phyloP scores from a whole-genome alignment of 352 stramenopile species.

The Globisporangium solare region DNA sequence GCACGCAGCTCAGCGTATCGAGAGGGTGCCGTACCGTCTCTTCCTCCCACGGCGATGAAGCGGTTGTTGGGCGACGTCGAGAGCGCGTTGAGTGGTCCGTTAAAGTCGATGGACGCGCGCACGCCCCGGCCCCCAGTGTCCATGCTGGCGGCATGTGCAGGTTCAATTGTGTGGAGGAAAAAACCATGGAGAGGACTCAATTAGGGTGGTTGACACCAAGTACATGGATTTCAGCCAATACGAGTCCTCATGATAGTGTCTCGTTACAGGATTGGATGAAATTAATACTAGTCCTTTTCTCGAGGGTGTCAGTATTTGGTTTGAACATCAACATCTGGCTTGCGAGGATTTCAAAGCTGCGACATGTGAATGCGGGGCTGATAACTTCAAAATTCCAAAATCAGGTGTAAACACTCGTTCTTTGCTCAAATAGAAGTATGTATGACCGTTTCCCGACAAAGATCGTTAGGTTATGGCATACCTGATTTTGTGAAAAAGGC shows the following conservation, averaged over 20 bases:
- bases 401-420: background rate
- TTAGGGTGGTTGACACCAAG: too few relatives aligned
- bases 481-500: background rate
- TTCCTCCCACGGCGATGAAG: constrained; percentile 77
- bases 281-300: constrained; percentile 2
- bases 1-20: background rate
- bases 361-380: constrained; percentile 2
- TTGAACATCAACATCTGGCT: background rate
- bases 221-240: too few relatives aligned
- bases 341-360: constrained; percentile 1
- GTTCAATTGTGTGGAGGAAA: background rate
- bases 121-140: constrained; percentile 48
- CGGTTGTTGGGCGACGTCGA: constrained; percentile 80
- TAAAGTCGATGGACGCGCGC: constrained; percentile 85
- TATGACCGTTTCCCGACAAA: background rate
- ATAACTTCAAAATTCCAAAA: constrained; percentile 1
- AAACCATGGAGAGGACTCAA: too few relatives aligned
- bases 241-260: constrained; percentile 1
- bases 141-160: constrained; percentile 16
- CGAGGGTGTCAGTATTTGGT: constrained; percentile 5
- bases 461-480: background rate
- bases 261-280: constrained; percentile 2
- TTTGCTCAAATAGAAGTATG: background rate
- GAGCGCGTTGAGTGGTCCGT: constrained; percentile 76
- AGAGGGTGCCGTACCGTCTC: constrained; percentile 43